These are phyloP conservation scores for Thozetella sp. DNA, from an alignment of 495 filamentous ascomycete genomes.

Conservation along the genomic window DNA sequence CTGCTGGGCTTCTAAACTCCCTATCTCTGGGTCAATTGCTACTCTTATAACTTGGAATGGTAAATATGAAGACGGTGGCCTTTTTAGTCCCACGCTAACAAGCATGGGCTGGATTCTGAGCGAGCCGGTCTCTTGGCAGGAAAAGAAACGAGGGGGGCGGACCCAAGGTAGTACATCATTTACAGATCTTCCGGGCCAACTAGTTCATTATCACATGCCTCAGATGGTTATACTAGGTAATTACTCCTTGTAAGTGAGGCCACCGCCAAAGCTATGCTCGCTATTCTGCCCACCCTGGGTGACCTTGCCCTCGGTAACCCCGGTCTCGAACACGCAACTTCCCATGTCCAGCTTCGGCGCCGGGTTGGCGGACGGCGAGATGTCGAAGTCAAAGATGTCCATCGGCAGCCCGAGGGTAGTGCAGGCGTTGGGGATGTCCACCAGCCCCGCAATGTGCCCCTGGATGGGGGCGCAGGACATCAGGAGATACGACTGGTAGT, in stretches of 20 bases:
- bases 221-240: no score
- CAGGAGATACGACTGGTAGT: slow-evolving; percentile 89
- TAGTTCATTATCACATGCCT: no score
- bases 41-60: no score
- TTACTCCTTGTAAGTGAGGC: slow-evolving; percentile 47
- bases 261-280: slow-evolving; percentile 50
- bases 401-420: slow-evolving; percentile 89
- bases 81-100: no score
- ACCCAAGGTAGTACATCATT: no score
- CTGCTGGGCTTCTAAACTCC: no score
- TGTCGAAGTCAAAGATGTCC: slow-evolving; percentile 97
- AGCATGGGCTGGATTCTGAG: no score
- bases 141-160: no score
- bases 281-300: slow-evolving; percentile 44
- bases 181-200: no score
- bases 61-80: no score
- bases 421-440: slow-evolving; percentile 84
- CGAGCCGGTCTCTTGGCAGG: no score
- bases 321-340: slow-evolving; percentile 70
- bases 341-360: slow-evolving; percentile 74
- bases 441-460: slow-evolving; percentile 91
- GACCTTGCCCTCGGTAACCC: slow-evolving; percentile 42
- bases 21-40: no score
- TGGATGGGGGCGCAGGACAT: slow-evolving; percentile 89
- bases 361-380: slow-evolving; percentile 60